Evolutionary conservation across 2,329 filamentous ascomycete genomes (phyloP).

Genomic region (Diaporthe nobilis): DNA sequence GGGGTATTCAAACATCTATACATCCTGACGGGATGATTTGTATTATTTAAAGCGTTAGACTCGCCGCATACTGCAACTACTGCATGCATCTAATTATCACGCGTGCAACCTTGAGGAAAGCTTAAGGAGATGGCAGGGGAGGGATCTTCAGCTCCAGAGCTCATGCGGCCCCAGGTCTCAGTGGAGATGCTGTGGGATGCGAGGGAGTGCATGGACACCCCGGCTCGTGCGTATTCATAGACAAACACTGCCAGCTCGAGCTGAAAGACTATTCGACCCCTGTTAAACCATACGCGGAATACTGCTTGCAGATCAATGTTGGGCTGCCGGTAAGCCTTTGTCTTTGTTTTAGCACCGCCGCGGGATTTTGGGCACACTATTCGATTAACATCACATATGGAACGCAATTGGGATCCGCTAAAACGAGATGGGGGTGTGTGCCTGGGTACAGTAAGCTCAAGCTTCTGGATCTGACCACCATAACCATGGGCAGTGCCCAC

Average conservation of each 20-base stretch:
- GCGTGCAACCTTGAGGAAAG: constrained; percentile 10
- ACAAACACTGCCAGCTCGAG: constrained; percentile 8
- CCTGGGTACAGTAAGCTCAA: constrained; percentile 8
- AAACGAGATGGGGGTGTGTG: not conserved
- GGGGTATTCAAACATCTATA: not conserved
- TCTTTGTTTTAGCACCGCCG: not conserved
- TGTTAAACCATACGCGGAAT: not conserved
- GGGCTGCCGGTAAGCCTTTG: not conserved
- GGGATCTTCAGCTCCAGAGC: constrained; percentile 24
- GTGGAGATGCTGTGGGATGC: constrained; percentile 14
- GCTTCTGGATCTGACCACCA: constrained; percentile 21
- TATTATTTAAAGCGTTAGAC: constrained; percentile 6
- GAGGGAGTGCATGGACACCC: constrained; percentile 4
- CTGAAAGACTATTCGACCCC: not conserved
- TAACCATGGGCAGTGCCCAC: not conserved
- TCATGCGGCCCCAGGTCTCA: constrained; percentile 9
- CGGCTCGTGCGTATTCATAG: not conserved
- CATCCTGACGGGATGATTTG: constrained; percentile 14
- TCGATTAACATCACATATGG: not conserved
- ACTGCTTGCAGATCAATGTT: not conserved
- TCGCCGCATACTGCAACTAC: not conserved
- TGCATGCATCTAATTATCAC: constrained; percentile 8
- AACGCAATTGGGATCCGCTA: not conserved
- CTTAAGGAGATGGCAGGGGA: constrained; percentile 34
- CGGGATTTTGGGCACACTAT: constrained; percentile 18